Conservation (phyloP, 345 rosid genomes). For the Murraya paniculata region DNA sequence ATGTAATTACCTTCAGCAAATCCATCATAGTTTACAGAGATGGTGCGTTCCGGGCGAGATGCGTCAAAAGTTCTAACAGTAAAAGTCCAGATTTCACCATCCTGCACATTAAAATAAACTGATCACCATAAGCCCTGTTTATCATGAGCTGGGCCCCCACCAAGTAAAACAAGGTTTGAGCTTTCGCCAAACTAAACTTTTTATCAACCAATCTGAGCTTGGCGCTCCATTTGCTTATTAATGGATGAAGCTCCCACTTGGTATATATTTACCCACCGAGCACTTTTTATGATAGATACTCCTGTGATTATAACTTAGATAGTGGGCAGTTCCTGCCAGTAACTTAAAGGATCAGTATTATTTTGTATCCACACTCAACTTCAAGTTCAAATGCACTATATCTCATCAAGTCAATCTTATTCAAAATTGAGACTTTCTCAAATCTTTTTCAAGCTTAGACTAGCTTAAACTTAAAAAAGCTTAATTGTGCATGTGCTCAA, state of each 20-base stretch:
- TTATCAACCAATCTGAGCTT: background rate
- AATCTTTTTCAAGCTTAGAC: background rate
- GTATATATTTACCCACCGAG: background rate
- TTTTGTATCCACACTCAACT: background rate
- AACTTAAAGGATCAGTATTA: background rate
- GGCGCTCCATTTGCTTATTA: background rate
- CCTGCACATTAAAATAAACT: constrained; percentile 37
- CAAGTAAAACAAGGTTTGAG: background rate
- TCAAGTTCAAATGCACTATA: background rate
- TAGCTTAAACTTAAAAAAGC: background rate
- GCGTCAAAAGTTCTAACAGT: constrained; percentile 84
- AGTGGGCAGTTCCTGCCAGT: background rate
- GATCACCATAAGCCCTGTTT: background rate
- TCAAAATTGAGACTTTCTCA: background rate
- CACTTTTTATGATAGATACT: too few species aligned
- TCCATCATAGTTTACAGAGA: constrained; percentile 91
- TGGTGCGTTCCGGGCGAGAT: constrained; percentile 70
- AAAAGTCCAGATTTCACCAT: constrained; percentile 97
- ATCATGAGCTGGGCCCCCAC: too few species aligned
- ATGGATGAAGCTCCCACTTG: background rate
- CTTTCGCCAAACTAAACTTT: background rate
- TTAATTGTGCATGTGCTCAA: background rate
- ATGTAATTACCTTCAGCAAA: constrained; percentile 82
- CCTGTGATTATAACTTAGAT: background rate
- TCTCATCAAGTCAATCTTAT: background rate